Percentiles rank a stretch among this genome's conserved stretches.
These are phyloP conservation scores for Sonneratia caseolaris DNA, from an alignment of 345 rosid genomes.

Conservation along the genomic window DNA sequence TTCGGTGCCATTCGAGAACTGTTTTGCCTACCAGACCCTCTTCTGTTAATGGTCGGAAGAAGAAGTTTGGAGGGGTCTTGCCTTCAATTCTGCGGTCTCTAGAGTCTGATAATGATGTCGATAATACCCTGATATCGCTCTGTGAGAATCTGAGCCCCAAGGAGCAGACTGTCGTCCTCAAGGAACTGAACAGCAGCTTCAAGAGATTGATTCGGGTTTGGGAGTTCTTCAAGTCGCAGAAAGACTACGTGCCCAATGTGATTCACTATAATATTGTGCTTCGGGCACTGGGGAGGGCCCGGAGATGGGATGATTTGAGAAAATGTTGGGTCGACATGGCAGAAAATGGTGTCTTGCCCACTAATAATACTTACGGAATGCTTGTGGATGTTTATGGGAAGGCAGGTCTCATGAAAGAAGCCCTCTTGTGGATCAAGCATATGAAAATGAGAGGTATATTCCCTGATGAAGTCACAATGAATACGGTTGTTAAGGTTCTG, in stretches of 20 bases:
- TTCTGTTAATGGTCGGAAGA: slow-evolving; percentile 27
- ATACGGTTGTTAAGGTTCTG: slow-evolving; percentile 63
- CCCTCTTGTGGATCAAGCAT: slow-evolving; percentile 83
- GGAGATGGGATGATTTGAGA: slow-evolving; percentile 77
- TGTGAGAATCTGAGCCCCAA: slow-evolving; percentile 54
- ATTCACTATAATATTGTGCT: slow-evolving; percentile 82
- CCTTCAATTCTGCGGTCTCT: slow-evolving; percentile 58
- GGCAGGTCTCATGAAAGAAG: slow-evolving; percentile 72
- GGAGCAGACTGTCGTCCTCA: slow-evolving; percentile 76
- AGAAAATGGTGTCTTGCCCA: slow-evolving; percentile 52
- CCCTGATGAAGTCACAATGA: slow-evolving; percentile 78
- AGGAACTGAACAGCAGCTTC: slow-evolving; percentile 49
- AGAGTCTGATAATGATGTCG: slow-evolving; percentile 43
- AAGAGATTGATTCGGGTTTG: slow-evolving; percentile 53
- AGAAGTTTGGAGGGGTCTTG: slow-evolving; percentile 40
- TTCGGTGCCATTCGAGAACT: slow-evolving; percentile 37
- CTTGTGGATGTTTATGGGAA: slow-evolving; percentile 88
- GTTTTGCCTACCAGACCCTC: slow-evolving; percentile 26
- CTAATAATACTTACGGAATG: slow-evolving; percentile 68
- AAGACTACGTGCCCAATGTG: slow-evolving; percentile 58
- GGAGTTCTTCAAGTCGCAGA: slow-evolving; percentile 52
- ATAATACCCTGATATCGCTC: slow-evolving; percentile 36
- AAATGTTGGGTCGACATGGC: slow-evolving; percentile 86
- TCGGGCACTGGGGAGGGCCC: slow-evolving; percentile 68
- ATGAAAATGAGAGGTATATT: slow-evolving; percentile 64